Conservation (phyloP, 176 grass and related monocot genomes). For the Typha latifolia region DNA sequence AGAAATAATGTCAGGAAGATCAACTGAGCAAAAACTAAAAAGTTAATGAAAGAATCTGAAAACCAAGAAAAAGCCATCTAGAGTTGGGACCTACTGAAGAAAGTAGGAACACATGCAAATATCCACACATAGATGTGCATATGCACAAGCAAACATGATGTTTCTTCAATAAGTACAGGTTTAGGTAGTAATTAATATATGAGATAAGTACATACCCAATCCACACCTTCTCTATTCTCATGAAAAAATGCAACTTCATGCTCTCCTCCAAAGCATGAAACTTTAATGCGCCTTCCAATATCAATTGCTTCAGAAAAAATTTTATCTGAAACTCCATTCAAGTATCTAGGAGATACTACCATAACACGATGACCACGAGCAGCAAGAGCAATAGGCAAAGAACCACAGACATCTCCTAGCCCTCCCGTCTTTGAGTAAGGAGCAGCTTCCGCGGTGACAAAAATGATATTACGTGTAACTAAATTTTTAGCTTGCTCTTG, state of each 20-base stretch:
- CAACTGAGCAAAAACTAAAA: not conserved
- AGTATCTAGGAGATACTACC: slow-evolving; percentile 86
- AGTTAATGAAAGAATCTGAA: not conserved
- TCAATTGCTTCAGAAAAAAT: slow-evolving; percentile 41
- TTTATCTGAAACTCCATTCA: slow-evolving; percentile 56
- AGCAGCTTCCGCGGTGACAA: slow-evolving; percentile 77
- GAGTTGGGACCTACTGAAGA: too few species aligned
- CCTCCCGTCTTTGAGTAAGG: slow-evolving; percentile 96
- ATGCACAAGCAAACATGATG: too few species aligned
- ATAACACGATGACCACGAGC: slow-evolving; percentile 88
- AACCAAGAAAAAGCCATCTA: too few species aligned
- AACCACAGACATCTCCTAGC: slow-evolving; percentile 93
- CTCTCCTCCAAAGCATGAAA: slow-evolving; percentile 68
- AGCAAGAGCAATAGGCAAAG: slow-evolving; percentile 79
- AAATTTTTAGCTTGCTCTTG: slow-evolving; percentile 15
- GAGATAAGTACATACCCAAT: slow-evolving; percentile 63
- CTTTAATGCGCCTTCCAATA: slow-evolving; percentile 40
- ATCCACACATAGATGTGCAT: too few species aligned
- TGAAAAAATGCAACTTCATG: slow-evolving; percentile 86
- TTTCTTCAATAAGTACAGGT: not conserved
- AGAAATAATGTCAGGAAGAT: too few species aligned
- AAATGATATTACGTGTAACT: slow-evolving; percentile 52
- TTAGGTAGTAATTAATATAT: slow-evolving; percentile 9
- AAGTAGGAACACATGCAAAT: too few species aligned
- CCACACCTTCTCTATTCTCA: slow-evolving; percentile 69